Percentiles rank a stretch among this genome's conserved stretches.
Evolutionary conservation across 2,329 filamentous ascomycete species (phyloP).

Genomic region (Nothopassalora personata): DNA sequence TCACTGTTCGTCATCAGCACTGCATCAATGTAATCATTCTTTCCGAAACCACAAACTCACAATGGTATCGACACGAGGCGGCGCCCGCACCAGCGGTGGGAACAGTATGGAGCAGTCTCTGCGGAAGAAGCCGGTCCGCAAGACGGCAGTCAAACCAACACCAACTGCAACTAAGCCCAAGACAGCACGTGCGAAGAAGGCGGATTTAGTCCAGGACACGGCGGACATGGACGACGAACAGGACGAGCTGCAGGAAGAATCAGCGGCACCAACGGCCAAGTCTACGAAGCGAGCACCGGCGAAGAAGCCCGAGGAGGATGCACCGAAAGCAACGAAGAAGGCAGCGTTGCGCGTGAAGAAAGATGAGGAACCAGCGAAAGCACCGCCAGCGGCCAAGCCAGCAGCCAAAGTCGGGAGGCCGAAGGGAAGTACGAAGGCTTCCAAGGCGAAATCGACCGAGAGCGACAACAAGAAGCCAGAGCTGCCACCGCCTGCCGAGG

Average conservation of each 20-base stretch:
- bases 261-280: slow-evolving; percentile 6
- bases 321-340: neutral
- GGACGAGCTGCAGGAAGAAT: slow-evolving; percentile 16
- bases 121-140: slow-evolving; percentile 33
- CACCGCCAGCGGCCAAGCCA: neutral
- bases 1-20: neutral
- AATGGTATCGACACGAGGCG: slow-evolving; percentile 35
- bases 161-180: slow-evolving; percentile 10
- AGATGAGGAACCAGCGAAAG: slow-evolving; percentile 6
- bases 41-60: neutral
- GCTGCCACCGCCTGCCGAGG: slow-evolving; percentile 1
- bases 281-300: slow-evolving; percentile 5
- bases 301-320: neutral
- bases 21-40: neutral
- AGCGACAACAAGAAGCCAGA: slow-evolving; percentile 1
- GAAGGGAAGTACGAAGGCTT: slow-evolving; percentile 1
- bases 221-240: slow-evolving; percentile 9
- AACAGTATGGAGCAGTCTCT: slow-evolving; percentile 19
- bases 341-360: slow-evolving; percentile 12
- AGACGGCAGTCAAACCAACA: slow-evolving; percentile 24
- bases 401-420: neutral
- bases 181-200: slow-evolving; percentile 21
- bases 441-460: slow-evolving; percentile 9
- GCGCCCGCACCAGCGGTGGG: slow-evolving; percentile 22
- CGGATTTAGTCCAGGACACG: slow-evolving; percentile 7